Percentiles rank a stretch among this genome's conserved stretches.
These are phyloP conservation scores for Boletus subparvulus DNA, from an alignment of 768 basidiomycete genomes.

Conservation along the genomic window DNA sequence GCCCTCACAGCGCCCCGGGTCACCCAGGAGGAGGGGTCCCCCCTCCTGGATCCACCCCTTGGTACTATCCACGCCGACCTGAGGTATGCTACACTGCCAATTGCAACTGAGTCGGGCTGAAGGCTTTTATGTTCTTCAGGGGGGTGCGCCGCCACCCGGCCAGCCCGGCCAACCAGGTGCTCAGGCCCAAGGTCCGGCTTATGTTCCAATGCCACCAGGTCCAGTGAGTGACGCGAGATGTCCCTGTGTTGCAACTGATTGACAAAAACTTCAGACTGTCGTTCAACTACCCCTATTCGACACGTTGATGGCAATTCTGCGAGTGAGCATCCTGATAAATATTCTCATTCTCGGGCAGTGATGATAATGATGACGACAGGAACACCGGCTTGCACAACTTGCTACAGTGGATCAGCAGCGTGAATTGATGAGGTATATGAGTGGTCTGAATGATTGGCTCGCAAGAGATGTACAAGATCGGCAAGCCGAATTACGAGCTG, in stretches of 20 bases:
- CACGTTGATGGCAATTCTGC: slow-evolving; percentile 64
- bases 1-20: slow-evolving; percentile 28
- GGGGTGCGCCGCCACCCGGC: slow-evolving; percentile 26
- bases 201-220: slow-evolving; percentile 49
- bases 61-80: slow-evolving; percentile 22
- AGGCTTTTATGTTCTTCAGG: slow-evolving; percentile 10
- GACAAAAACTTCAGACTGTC: slow-evolving; percentile 43
- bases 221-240: slow-evolving; percentile 43
- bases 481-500: slow-evolving; percentile 66
- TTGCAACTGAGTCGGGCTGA: neutral
- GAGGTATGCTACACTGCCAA: slow-evolving; percentile 14
- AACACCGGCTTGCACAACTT: slow-evolving; percentile 70
- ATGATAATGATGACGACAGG: slow-evolving; percentile 41
- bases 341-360: slow-evolving; percentile 1
- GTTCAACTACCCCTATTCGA: slow-evolving; percentile 68
- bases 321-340: slow-evolving; percentile 42
- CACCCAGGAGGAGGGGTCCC: slow-evolving; percentile 17
- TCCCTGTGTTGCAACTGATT: neutral
- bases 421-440: slow-evolving; percentile 78
- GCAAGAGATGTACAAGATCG: slow-evolving; percentile 77
- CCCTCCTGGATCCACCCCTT: slow-evolving; percentile 16
- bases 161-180: slow-evolving; percentile 27
- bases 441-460: slow-evolving; percentile 75
- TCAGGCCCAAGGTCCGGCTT: slow-evolving; percentile 29
- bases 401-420: slow-evolving; percentile 79